Evolutionary conservation across 1,284 basidiomycete genomes (phyloP).

Genomic region (Austropuccinia psidii): DNA sequence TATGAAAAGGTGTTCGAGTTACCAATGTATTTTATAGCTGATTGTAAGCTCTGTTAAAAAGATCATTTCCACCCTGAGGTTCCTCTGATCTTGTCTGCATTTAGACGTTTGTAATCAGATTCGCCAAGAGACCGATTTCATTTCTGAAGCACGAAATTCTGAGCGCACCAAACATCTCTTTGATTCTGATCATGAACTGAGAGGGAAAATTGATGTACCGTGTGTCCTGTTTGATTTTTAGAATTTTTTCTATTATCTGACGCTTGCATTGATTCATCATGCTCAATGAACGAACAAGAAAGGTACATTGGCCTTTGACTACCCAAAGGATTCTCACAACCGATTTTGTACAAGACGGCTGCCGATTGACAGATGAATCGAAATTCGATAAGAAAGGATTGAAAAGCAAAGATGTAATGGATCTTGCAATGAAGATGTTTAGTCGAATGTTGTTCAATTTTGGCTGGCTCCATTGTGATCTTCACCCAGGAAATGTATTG

Average conservation of each 20-base stretch:
- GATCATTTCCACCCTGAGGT: too few relatives aligned
- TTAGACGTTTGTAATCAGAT: slow-evolving; percentile 75
- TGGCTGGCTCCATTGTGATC: slow-evolving; percentile 68
- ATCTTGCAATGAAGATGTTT: slow-evolving; percentile 55
- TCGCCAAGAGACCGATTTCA: slow-evolving; percentile 69
- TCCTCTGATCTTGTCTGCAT: too few relatives aligned
- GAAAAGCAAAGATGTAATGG: slow-evolving; percentile 53
- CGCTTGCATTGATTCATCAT: not conserved
- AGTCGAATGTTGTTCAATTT: slow-evolving; percentile 76
- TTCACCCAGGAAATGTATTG: slow-evolving; percentile 69
- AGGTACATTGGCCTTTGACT: slow-evolving; percentile 21
- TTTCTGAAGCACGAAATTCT: slow-evolving; percentile 64
- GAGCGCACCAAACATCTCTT: slow-evolving; percentile 57
- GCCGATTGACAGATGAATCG: slow-evolving; percentile 8
- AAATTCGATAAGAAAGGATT: slow-evolving; percentile 49
- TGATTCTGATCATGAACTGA: slow-evolving; percentile 59
- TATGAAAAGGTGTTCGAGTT: slow-evolving; percentile 57
- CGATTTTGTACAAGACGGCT: slow-evolving; percentile 7
- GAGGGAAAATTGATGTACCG: slow-evolving; percentile 68
- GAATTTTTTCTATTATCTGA: not conserved
- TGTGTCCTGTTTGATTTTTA: slow-evolving; percentile 10
- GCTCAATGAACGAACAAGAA: not conserved
- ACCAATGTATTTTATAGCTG: slow-evolving; percentile 65
- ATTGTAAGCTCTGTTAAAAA: slow-evolving; percentile 51
- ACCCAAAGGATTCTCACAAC: slow-evolving; percentile 15